Evolutionary conservation across 495 filamentous ascomycete species (phyloP).

Genomic region (Tuber brumale): DNA sequence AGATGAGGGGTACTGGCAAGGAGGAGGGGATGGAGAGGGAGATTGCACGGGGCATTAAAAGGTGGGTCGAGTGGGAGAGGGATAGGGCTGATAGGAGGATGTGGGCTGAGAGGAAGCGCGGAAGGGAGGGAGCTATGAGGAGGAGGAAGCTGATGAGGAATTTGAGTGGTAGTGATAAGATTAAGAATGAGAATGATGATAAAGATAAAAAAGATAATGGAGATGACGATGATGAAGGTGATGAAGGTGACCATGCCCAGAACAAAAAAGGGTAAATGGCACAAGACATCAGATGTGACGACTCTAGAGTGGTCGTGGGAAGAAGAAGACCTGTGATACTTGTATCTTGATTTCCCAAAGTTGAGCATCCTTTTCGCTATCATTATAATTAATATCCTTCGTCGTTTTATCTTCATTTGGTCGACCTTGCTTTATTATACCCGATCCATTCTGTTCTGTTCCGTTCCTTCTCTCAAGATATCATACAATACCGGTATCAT

Average conservation of each 20-base stretch:
- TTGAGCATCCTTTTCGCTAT: background rate
- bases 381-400: background rate
- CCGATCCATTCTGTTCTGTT: background rate
- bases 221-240: background rate
- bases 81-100: constrained; percentile 17
- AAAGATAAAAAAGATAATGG: background rate
- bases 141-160: background rate
- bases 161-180: background rate
- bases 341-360: background rate
- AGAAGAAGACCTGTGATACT: background rate
- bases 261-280: background rate
- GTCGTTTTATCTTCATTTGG: background rate
- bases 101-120: background rate
- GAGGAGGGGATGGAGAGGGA: constrained; percentile 66
- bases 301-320: background rate
- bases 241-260: background rate
- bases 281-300: background rate
- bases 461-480: background rate
- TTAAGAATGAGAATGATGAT: background rate
- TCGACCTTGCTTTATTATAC: no score
- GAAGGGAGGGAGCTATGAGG: background rate
- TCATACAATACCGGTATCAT: no score
- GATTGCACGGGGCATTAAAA: constrained; percentile 57
- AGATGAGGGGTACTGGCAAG: constrained; percentile 59
- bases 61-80: constrained; percentile 33